Evolutionary conservation across 345 rosid species (phyloP).

Genomic region (Capsella bursapastoris): DNA sequence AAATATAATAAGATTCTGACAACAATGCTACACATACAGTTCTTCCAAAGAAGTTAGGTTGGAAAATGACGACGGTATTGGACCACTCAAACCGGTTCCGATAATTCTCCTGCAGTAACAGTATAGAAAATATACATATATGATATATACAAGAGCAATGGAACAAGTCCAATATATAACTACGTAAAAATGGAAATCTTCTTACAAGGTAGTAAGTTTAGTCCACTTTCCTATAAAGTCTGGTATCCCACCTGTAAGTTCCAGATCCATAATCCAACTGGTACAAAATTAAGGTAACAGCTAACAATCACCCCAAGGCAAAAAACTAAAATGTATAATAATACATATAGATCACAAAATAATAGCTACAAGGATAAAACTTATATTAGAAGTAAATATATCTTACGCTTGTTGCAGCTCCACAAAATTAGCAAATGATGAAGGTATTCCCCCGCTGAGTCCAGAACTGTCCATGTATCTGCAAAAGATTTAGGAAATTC

Average conservation of each 20-base stretch:
- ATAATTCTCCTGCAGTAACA: constrained; percentile 51
- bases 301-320: constrained; percentile 3
- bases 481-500: constrained; percentile 17
- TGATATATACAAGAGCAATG: constrained; percentile 6
- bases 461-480: constrained; percentile 65
- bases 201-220: constrained; percentile 53
- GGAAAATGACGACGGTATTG: constrained; percentile 61
- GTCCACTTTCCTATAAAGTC: constrained; percentile 63
- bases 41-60: constrained; percentile 51
- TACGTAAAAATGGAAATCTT: neutral
- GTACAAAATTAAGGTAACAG: constrained; percentile 1
- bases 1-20: neutral
- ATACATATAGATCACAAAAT: neutral
- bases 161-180: neutral
- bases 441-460: constrained; percentile 64
- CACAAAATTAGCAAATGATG: constrained; percentile 50
- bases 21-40: constrained; percentile 50
- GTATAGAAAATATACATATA: neutral
- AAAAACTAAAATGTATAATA: constrained; percentile 1
- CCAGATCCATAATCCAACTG: constrained; percentile 57
- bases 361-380: neutral
- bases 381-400: neutral
- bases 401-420: constrained; percentile 40
- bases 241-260: constrained; percentile 58
- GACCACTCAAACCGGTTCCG: constrained; percentile 58